Evolutionary conservation across 2,329 filamentous ascomycete species (phyloP).

Genomic region (Biscogniauxia marginata): DNA sequence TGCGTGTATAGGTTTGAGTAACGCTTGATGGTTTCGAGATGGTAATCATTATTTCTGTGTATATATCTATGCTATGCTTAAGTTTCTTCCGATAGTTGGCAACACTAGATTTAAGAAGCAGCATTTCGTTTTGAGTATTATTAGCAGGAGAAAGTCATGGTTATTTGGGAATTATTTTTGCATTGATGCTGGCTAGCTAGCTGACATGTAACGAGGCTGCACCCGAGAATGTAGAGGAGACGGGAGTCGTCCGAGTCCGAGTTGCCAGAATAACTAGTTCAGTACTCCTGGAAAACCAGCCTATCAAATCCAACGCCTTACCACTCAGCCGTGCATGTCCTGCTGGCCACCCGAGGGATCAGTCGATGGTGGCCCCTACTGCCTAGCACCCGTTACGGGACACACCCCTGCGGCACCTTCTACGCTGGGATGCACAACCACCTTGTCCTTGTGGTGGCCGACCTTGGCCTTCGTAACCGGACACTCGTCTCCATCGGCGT

Average conservation of each 20-base stretch:
- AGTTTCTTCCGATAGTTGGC: no score
- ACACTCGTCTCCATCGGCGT: constrained; percentile 34
- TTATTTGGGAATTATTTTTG: no score
- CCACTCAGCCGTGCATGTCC: neutral
- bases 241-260: no score
- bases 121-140: no score
- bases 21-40: constrained; percentile 29
- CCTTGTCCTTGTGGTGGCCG: constrained; percentile 42
- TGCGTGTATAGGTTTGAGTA: constrained; percentile 32
- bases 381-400: constrained; percentile 37
- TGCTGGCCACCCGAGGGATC: neutral
- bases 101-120: no score
- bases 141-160: neutral
- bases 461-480: constrained; percentile 43
- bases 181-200: no score
- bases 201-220: neutral
- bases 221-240: no score
- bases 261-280: no score
- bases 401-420: constrained; percentile 34
- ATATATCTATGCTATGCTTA: no score
- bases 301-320: neutral
- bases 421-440: constrained; percentile 37
- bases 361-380: neutral
- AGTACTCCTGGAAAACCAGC: neutral
- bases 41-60: no score